Base-by-base conservation (phyloP, 202 grass and related monocot species). In the Alloteropsis angusta region DNA sequence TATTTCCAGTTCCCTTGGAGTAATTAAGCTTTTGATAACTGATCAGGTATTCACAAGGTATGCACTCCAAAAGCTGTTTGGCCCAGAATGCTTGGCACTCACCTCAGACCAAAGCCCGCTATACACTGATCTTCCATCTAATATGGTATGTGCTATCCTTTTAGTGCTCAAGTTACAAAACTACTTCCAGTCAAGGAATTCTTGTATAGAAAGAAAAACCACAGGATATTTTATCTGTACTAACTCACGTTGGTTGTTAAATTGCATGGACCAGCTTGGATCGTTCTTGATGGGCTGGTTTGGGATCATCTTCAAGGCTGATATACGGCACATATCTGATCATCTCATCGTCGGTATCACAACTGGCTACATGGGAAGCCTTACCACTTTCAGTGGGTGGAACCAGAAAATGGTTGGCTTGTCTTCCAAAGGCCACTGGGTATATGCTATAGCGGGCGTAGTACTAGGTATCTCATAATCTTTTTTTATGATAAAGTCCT, bases 381-480 rank as follows among this genome's bases (percentile, higher is more conserved):
- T 98, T 70, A 98, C 95, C 25, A 98, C 95, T 53, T 98, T 98
- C 68, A 98, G 95, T 73, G 95, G 95, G 63, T 94, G 95, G 95
- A 94, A 98, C 68, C 95, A 98, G 72, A 88, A 92, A 88, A 87
- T 94, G 85, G 83, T 94, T 73, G 76, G 41, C 58, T 82, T 94
- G 25, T 92, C 92, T 75, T 92, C 95, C 61, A 98, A 87, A 86
- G 87, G 86, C 4, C 87, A 98, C 21, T 98, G 95, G 89, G 86
- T 86, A 55, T 79, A 87, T 79, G 77, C 91, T 18, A 47, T 94
- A 25, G 92, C 92, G 9, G 95, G 87, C 48, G 81, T 98, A 72
- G 52, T 98, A 75, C 79, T 95, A 83, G 95, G 95, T 95, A 95
- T 22, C 8, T 37, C 54, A 72, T 62, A 37, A 26, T 41, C n/a